Evolutionary conservation across 306 rosid genomes (phyloP), one percentile per base, ranked within the genome.

Genomic region (Styphnolobium japonicum): DNA sequence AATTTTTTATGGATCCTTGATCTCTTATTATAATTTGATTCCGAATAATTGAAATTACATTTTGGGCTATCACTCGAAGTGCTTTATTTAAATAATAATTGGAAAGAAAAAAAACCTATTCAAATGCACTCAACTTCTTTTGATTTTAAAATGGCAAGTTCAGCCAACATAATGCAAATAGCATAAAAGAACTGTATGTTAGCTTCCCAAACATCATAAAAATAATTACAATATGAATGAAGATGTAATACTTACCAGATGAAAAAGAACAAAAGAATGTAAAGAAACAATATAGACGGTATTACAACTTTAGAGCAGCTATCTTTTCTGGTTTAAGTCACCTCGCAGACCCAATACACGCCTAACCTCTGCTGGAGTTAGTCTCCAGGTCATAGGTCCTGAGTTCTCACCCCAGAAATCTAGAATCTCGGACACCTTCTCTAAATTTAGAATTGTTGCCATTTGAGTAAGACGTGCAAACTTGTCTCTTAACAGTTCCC

Each of bases 321-420:
- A 92, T 92, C 27, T 94, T 97, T 87, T 94, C 97, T 34, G 94
- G 92, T 91, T 92, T 94, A 83, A 94, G 85, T 94, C 98, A 78
- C 92, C 91, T 74, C 98, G 88, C 40, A 92, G 87, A 83, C 92
- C 94, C 82, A 95, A 82, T n/a, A 95, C 92, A 49, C 95, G 93
- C 88, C 98, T 87, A 78, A 95, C 98, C 91, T 95, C 98, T 0
- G 98, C 98, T 12, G 98, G 97, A 33, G 98, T 95, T 57, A 95
- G 86, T 76, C 98, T 92, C 98, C 98, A 95, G 15, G 98, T 92
- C 98, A 92, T 92, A 22, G 98, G 98, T 33, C 98, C 98, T 5
- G 98, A 95, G 84, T 91, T 95, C 89, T 95, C 98, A 33, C 98
- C 98, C 98, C 97, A 95, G 90, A 92, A 92, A 89, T 95, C 98